Base-by-base conservation (phyloP, 257 asterid species). In the Salvia rosmarinus region DNA sequence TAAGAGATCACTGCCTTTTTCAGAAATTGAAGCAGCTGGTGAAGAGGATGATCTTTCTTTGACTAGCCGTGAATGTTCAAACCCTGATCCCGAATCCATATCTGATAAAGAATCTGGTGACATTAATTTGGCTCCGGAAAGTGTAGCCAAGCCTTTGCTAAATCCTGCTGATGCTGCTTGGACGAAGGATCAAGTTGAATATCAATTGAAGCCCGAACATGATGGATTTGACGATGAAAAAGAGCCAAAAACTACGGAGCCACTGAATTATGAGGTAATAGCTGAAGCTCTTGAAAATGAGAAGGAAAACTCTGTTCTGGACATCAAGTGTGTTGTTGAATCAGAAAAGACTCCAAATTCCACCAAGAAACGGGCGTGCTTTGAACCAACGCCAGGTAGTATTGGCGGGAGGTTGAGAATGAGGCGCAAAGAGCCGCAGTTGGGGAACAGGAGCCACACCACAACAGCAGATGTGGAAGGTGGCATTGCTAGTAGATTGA, bases 1-100 rank as follows among this genome's bases (percentile, higher is more conserved):
- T 47, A 92, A 88, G 79, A 79, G 94, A 79, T 84, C 97, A 6
- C 85, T 90, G n/a, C 88, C 96, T 8, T 88, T 87, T 73, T 56
- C 86, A 5, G 84, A 80, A 59, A 30, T 67, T 7, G 89, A 82
- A 58, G 77, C 13, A 63, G 75, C 81, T 47, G 57, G 30, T 4
- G 64, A 37, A 50, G 83, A 78, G 46, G 78, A 75, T 59, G 82
- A 65, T 42, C 71, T 73, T 76, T 74, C 63, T 43, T 34, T 49
- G n/a, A n/a, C n/a, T 56, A 60, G 42, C 25, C 6, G 14, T 16
- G 82, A 55, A 37, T 17, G 30, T 56, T 62, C 42, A 20, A 71
- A 68, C 19, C 58, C 40, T 47, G 32, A 63, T 57, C 67, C 63
- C 55, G 43, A 65, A 8, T 11, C 73, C 14, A 82, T 71, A 77